Evolutionary conservation across 129 eudicot species (phyloP).

Genomic region (Dittrichia graveolens): DNA sequence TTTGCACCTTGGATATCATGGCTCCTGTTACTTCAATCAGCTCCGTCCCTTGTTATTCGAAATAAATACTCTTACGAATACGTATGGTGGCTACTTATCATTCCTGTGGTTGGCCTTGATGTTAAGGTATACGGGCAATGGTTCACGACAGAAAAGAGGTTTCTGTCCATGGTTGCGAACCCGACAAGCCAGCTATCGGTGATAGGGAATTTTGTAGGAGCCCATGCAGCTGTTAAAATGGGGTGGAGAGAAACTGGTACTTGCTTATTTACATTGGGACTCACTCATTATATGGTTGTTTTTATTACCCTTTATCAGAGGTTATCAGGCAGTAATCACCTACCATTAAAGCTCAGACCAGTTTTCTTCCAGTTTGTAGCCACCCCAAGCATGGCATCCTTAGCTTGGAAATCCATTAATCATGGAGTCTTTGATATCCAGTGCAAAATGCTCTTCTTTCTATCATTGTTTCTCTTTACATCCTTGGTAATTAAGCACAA

Average conservation of each 20-base stretch:
- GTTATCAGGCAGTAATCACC: constrained; percentile 48
- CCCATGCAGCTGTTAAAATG: constrained; percentile 64
- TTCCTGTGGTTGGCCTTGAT: constrained; percentile 65
- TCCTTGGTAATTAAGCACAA: constrained; percentile 58
- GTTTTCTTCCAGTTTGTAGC: constrained; percentile 79
- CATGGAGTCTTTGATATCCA: constrained; percentile 53
- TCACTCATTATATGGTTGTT: constrained; percentile 74
- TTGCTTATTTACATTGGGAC: constrained; percentile 65
- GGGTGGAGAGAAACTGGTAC: constrained; percentile 78
- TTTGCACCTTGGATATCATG: constrained; percentile 87
- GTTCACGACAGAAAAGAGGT: constrained; percentile 72
- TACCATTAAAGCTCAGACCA: constrained; percentile 70
- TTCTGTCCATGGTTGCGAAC: constrained; percentile 70
- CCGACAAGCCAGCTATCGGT: constrained; percentile 83
- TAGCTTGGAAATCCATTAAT: constrained; percentile 74
- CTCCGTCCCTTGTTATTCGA: constrained; percentile 35
- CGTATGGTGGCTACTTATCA: constrained; percentile 52
- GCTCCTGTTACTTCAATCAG: constrained; percentile 60
- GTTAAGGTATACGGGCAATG: constrained; percentile 87
- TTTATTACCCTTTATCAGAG: constrained; percentile 80
- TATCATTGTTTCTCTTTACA: constrained; percentile 70
- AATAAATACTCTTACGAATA: constrained; percentile 24
- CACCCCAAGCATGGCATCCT: constrained; percentile 77
- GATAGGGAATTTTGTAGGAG: constrained; percentile 75
- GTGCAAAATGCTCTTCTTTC: constrained; percentile 76